Percentiles rank a stretch among this genome's conserved stretches.
Evolutionary conservation across 2,329 filamentous ascomycete species (phyloP).

Genomic region (Cyclaneusma minus): DNA sequence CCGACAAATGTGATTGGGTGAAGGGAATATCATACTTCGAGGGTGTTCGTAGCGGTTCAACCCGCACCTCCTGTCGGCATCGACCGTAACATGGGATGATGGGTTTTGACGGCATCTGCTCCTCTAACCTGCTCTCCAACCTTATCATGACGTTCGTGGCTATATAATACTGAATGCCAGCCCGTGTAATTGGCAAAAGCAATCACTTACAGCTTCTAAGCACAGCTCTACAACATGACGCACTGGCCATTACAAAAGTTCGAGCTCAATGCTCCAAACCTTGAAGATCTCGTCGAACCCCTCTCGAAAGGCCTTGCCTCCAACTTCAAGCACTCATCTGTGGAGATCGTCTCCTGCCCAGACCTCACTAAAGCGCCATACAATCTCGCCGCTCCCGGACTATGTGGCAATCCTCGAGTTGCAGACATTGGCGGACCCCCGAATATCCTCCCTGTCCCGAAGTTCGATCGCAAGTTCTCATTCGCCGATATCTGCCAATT

Average conservation of each 20-base stretch:
- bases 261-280: slow-evolving; percentile 12
- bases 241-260: slow-evolving; percentile 9
- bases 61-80: no score
- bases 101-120: no score
- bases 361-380: slow-evolving; percentile 23
- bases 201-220: no score
- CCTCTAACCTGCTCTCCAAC: no score
- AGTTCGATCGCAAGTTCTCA: slow-evolving; percentile 20
- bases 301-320: slow-evolving; percentile 9
- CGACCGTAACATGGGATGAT: no score
- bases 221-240: no score
- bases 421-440: slow-evolving; percentile 28
- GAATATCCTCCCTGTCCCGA: slow-evolving; percentile 23
- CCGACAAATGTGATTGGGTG: no score
- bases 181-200: no score
- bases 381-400: slow-evolving; percentile 22
- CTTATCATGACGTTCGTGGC: no score
- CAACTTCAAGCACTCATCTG: slow-evolving; percentile 12
- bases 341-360: slow-evolving; percentile 17
- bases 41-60: no score
- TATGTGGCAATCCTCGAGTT: slow-evolving; percentile 23
- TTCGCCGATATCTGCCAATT: slow-evolving; percentile 16
- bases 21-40: no score
- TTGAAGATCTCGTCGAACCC: slow-evolving; percentile 12
- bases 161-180: no score